Evolutionary conservation across 1,284 basidiomycete genomes (phyloP).

Genomic region (Puccinia novopanici): DNA sequence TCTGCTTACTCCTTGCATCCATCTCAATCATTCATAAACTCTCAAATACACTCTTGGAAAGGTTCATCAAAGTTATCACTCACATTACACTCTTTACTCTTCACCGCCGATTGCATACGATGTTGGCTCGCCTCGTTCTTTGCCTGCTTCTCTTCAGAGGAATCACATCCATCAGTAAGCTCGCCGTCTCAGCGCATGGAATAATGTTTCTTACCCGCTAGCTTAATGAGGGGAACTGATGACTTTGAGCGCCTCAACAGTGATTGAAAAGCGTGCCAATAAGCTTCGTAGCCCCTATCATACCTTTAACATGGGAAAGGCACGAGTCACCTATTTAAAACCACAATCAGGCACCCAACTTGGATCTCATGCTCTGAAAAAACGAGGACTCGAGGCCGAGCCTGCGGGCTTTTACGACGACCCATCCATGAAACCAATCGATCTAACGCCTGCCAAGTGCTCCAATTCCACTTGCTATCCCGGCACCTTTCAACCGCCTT

Average conservation of each 20-base stretch:
- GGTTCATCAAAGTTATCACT: slow-evolving; percentile 1
- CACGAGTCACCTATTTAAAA: not conserved
- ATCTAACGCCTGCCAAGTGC: slow-evolving; percentile 33
- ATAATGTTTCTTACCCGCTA: not conserved
- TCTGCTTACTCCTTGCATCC: not conserved
- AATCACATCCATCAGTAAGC: not conserved
- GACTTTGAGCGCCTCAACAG: not conserved
- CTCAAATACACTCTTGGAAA: too few relatives aligned
- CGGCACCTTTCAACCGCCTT: slow-evolving; percentile 3
- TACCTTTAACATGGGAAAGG: not conserved
- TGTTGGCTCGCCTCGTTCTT: not conserved
- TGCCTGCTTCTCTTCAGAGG: not conserved
- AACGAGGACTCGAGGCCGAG: not conserved
- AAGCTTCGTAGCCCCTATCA: not conserved
- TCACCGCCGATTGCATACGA: not conserved
- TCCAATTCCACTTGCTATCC: slow-evolving; percentile 18
- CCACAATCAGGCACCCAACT: not conserved
- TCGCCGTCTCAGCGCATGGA: not conserved
- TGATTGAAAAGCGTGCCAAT: not conserved
- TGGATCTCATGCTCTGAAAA: not conserved
- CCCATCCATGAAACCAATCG: not conserved
- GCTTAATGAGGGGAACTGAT: not conserved
- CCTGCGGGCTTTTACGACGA: not conserved
- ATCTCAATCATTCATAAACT: not conserved
- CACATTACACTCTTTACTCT: not conserved